Conservation (phyloP, 176 grass and related monocot genomes). For the Lolium perenne region DNA sequence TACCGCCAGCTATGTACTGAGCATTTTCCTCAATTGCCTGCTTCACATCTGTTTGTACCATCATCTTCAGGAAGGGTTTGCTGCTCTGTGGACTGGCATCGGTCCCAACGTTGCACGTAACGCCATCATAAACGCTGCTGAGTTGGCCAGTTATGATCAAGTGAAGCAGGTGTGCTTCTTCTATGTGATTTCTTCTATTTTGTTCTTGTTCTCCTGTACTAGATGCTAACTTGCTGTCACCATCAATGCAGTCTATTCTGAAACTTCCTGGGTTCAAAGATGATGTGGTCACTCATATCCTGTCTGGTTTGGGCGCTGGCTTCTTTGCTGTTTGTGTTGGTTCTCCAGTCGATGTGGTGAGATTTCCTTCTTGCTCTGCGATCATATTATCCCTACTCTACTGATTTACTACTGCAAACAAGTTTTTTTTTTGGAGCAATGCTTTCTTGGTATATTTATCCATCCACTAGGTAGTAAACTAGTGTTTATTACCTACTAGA, state of each 20-base stretch:
- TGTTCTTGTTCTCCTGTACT: neutral
- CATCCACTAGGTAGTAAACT: neutral
- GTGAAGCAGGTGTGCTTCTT: constrained; percentile 70
- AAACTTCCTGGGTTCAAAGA: constrained; percentile 95
- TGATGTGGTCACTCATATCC: constrained; percentile 83
- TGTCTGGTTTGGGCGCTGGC: constrained; percentile 86
- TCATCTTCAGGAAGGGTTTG: constrained; percentile 72
- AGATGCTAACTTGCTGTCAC: neutral
- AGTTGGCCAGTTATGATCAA: constrained; percentile 97
- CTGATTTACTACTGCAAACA: constrained; percentile 22
- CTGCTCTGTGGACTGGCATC: constrained; percentile 75
- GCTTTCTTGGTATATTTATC: neutral
- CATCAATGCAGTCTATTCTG: constrained; percentile 70
- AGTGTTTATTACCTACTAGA: neutral
- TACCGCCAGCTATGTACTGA: neutral
- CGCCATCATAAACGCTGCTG: constrained; percentile 91
- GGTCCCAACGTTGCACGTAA: constrained; percentile 88
- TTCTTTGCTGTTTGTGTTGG: constrained; percentile 98
- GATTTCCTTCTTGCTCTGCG: constrained; percentile 9
- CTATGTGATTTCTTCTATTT: neutral
- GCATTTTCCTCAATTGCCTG: neutral
- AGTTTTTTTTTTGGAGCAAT: neutral
- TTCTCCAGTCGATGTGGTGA: constrained; percentile 95
- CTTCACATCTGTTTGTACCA: neutral
- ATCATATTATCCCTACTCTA: constrained; percentile 3